Conservation (phyloP, 2,329 filamentous ascomycete species). For the Trichoderma pleuroti region DNA sequence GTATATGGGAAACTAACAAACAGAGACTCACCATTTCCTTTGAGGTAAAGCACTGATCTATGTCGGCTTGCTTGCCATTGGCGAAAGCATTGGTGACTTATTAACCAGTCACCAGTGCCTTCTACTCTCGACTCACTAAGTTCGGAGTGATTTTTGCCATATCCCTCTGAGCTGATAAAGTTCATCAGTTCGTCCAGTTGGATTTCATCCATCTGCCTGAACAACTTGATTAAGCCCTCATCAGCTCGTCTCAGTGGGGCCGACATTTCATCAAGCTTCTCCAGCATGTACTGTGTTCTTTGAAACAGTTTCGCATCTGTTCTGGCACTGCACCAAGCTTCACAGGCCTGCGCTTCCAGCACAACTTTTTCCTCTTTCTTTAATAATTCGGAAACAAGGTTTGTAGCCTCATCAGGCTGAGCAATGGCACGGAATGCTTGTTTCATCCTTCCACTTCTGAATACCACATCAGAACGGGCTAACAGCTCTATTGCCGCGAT, state of each 20-base stretch:
- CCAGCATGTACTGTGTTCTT: not conserved
- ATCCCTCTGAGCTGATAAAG: slow-evolving; percentile 5
- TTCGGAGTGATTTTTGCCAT: not conserved
- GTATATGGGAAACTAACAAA: not conserved
- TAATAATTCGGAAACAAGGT: not conserved
- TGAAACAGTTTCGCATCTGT: not conserved
- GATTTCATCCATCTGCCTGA: not conserved
- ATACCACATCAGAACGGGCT: not conserved
- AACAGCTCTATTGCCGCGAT: slow-evolving; percentile 13
- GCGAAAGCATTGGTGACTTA: not conserved
- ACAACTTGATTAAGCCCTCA: not conserved
- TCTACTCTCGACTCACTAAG: not conserved
- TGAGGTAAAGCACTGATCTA: slow-evolving; percentile 3
- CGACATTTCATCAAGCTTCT: not conserved
- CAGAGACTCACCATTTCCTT: slow-evolving; percentile 3
- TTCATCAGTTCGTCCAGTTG: not conserved
- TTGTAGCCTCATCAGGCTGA: not conserved
- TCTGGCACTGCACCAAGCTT: not conserved
- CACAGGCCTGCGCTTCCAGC: not conserved
- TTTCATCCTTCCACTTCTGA: not conserved
- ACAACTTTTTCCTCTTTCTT: not conserved
- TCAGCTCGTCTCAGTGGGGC: not conserved
- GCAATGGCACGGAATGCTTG: not conserved
- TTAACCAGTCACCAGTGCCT: slow-evolving; percentile 4
- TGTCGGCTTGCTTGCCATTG: slow-evolving; percentile 1